Conservation (phyloP, 2,329 filamentous ascomycete genomes). For the Boeremia exigua region DNA sequence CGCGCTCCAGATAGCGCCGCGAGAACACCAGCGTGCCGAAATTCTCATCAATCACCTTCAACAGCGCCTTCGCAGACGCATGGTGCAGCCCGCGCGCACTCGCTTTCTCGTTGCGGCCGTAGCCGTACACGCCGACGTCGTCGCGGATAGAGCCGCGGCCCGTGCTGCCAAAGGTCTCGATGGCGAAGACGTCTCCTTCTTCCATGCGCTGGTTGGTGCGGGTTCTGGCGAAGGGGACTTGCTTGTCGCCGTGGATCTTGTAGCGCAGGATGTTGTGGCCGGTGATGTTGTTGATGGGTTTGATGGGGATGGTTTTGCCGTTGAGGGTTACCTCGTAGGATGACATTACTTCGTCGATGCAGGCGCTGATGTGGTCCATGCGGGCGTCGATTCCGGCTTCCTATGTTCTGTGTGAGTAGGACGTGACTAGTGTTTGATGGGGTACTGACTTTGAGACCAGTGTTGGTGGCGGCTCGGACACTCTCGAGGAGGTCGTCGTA, state of each 20-base stretch:
- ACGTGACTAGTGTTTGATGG: not conserved
- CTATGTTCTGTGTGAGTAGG: constrained; percentile 41
- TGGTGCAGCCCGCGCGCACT: constrained; percentile 61
- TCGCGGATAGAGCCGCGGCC: constrained; percentile 85
- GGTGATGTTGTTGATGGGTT: constrained; percentile 82
- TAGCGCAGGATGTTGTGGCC: constrained; percentile 92
- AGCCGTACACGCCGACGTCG: constrained; percentile 67
- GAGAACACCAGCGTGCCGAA: constrained; percentile 92
- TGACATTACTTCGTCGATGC: constrained; percentile 93
- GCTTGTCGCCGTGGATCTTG: constrained; percentile 90
- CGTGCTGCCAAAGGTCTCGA: constrained; percentile 94
- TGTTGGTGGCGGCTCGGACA: constrained; percentile 71
- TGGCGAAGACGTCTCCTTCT: constrained; percentile 92
- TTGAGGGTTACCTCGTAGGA: constrained; percentile 85
- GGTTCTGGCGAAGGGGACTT: constrained; percentile 88
- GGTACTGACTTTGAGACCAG: constrained; percentile 70
- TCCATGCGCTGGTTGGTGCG: constrained; percentile 92
- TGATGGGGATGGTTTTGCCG: constrained; percentile 77
- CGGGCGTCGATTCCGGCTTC: constrained; percentile 91
- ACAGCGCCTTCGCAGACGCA: constrained; percentile 79
- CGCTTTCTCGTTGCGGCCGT: constrained; percentile 65
- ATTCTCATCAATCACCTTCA: constrained; percentile 91
- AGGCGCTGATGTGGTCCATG: constrained; percentile 79
- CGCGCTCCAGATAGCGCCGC: constrained; percentile 81
- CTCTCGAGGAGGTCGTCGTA: constrained; percentile 71